Evolutionary conservation across 495 filamentous ascomycete species (phyloP).

Genomic region (Stereocaulon alpinum): DNA sequence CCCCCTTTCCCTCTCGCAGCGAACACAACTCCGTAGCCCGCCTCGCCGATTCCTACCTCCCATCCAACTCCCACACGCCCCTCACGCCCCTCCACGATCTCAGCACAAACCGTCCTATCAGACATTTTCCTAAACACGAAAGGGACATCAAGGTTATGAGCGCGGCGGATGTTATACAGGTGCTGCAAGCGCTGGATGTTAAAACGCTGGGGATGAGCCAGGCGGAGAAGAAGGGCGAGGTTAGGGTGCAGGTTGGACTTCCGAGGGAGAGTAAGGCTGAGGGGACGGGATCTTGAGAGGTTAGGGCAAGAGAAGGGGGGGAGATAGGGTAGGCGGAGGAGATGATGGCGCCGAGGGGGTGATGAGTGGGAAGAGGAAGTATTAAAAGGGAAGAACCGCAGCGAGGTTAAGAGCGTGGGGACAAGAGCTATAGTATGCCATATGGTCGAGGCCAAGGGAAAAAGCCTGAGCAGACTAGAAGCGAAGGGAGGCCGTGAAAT

Average conservation of each 20-base stretch:
- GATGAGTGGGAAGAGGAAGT: too few species aligned
- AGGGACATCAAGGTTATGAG: constrained; percentile 17
- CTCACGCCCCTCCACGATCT: constrained; percentile 20
- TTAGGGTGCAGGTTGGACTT: constrained; percentile 16
- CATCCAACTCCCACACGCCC: constrained; percentile 6
- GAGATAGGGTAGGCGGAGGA: neutral
- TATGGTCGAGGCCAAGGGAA: too few species aligned
- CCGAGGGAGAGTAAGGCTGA: neutral
- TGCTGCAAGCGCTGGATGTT: constrained; percentile 16
- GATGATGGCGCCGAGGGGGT: too few species aligned
- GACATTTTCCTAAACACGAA: constrained; percentile 20
- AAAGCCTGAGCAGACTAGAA: too few species aligned
- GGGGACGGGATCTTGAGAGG: too few species aligned
- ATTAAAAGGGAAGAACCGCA: too few species aligned
- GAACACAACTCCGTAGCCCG: constrained; percentile 22
- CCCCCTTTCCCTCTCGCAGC: neutral
- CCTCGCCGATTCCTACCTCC: constrained; percentile 11
- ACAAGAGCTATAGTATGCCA: too few species aligned
- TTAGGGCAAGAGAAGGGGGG: neutral
- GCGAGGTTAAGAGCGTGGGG: too few species aligned
- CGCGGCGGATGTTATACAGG: constrained; percentile 10
- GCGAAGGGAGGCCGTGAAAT: too few species aligned
- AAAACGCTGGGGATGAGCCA: constrained; percentile 8
- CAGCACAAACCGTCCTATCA: constrained; percentile 16
- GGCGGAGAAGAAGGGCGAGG: constrained; percentile 17